These are phyloP conservation scores for Phlyctochytrium planicorne DNA, from an alignment of 192 early-diverging fungal genomes.

Conservation along the genomic window DNA sequence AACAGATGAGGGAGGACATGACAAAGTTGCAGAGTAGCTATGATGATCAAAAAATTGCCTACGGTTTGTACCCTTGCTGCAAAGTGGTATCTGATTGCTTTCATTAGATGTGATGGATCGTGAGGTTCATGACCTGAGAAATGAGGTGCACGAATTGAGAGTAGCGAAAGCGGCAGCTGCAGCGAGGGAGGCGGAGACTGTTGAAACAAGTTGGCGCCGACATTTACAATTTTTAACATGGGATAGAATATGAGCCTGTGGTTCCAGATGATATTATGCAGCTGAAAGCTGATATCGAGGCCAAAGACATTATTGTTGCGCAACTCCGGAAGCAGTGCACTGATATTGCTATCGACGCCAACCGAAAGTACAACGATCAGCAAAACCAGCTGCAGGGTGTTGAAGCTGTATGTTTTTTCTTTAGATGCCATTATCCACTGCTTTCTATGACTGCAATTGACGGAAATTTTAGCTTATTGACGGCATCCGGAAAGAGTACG, in stretches of 20 bases:
- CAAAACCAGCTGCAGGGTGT: constrained; percentile 63
- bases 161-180: constrained; percentile 7
- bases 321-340: constrained; percentile 42
- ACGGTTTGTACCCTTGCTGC: constrained; percentile 18
- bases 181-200: constrained; percentile 29
- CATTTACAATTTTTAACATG: background rate
- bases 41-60: constrained; percentile 34
- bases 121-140: constrained; percentile 31
- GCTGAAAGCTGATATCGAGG: constrained; percentile 29
- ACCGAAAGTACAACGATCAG: constrained; percentile 53
- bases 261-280: constrained; percentile 33
- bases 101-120: constrained; percentile 18
- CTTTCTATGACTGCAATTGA: background rate
- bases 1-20: constrained; percentile 45
- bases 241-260: background rate
- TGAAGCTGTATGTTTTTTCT: constrained; percentile 39
- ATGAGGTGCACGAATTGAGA: constrained; percentile 19
- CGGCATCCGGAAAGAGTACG: constrained; percentile 56
- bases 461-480: constrained; percentile 44
- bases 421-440: too few species aligned
- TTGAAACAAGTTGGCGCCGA: constrained; percentile 13
- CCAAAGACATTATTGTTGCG: constrained; percentile 26
- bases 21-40: constrained; percentile 24
- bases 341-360: constrained; percentile 52
- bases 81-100: background rate